Evolutionary conservation across 768 basidiomycete species (phyloP).

Genomic region (Megacollybia marginata): DNA sequence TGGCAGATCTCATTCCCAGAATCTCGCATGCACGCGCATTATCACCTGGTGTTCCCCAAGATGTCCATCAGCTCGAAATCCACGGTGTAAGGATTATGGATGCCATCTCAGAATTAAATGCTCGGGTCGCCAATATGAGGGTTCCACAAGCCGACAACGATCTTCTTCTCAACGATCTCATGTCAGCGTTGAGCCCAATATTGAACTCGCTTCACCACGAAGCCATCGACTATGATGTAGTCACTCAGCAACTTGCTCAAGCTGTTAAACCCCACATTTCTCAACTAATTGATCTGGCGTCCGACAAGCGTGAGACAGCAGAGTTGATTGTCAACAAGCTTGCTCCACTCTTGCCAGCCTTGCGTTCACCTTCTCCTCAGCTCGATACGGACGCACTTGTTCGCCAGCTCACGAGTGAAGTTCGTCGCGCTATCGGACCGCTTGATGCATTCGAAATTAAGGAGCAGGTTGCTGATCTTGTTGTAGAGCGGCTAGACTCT

Average conservation of each 20-base stretch:
- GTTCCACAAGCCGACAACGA: conserved; percentile 49
- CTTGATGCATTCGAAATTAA: conserved; percentile 84
- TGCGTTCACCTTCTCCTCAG: conserved; percentile 22
- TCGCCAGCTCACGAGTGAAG: conserved; percentile 56
- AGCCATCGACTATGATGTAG: conserved; percentile 67
- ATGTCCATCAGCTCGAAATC: conserved; percentile 52
- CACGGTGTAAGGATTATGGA: conserved; percentile 53
- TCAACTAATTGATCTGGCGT: conserved; percentile 82
- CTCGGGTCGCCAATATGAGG: conserved; percentile 47
- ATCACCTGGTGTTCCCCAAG: conserved; percentile 25
- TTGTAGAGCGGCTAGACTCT: conserved; percentile 79
- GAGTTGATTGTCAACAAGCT: conserved; percentile 71
- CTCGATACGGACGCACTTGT: conserved; percentile 52
- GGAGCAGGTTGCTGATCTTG: conserved; percentile 83
- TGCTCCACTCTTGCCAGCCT: conserved; percentile 52
- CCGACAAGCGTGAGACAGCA: conserved; percentile 85
- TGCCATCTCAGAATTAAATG: conserved; percentile 49
- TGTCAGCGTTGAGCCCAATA: conserved; percentile 50
- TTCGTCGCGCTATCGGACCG: conserved; percentile 64
- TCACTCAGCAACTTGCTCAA: conserved; percentile 70
- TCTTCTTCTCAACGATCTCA: conserved; percentile 52
- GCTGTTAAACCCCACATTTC: conserved; percentile 86
- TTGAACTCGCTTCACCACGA: conserved; percentile 57
- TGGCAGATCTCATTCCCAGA: conserved; percentile 32
- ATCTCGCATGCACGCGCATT: conserved; percentile 11